These are phyloP conservation scores for Trametes punicea DNA, from an alignment of 768 basidiomycete genomes.

Conservation along the genomic window DNA sequence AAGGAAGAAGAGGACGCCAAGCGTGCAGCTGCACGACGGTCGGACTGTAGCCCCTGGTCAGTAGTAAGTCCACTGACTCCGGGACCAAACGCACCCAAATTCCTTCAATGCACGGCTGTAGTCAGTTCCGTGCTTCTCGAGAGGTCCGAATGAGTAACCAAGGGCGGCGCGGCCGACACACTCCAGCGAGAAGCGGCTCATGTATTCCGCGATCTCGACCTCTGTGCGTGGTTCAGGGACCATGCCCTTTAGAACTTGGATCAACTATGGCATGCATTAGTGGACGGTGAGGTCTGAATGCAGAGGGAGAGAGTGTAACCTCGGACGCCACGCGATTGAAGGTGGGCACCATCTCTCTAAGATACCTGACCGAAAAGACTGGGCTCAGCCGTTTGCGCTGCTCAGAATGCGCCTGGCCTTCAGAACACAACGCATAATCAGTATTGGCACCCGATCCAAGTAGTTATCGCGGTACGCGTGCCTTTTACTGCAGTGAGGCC, in stretches of 20 bases:
- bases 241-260: neutral
- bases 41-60: neutral
- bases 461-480: neutral
- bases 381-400: conserved; percentile 4
- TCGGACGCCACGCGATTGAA: neutral
- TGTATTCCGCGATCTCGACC: conserved; percentile 5
- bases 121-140: conserved; percentile 9
- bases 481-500: neutral
- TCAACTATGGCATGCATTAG: neutral
- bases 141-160: conserved; percentile 6
- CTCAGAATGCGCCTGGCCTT: neutral
- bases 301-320: neutral
- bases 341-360: neutral
- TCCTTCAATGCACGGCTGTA: conserved; percentile 12
- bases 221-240: neutral
- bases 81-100: neutral
- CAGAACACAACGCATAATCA: too few species aligned
- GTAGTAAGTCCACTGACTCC: neutral
- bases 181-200: conserved; percentile 8
- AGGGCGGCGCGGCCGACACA: conserved; percentile 5
- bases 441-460: too few species aligned
- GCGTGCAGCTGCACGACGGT: neutral
- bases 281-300: neutral
- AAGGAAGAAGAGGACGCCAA: conserved; percentile 3
- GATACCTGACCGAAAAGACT: conserved; percentile 3